phyloP scores from a whole-genome alignment of 345 rosid species.

The Acer yangbiense region DNA sequence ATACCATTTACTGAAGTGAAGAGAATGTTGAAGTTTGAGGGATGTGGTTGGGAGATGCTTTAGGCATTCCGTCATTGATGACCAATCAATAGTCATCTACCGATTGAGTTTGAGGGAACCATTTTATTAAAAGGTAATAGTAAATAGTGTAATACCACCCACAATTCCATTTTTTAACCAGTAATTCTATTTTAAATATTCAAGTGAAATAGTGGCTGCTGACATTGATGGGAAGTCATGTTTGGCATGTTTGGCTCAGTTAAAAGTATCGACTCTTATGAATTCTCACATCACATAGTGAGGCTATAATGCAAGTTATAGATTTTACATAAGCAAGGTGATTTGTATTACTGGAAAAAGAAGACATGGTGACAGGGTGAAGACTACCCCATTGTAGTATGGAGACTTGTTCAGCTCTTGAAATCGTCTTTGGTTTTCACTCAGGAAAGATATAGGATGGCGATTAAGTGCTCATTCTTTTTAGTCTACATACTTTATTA shows the following conservation, averaged over 20 bases:
- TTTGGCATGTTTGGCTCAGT: background rate
- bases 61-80: too few species aligned
- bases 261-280: background rate
- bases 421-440: background rate
- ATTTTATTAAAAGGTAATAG: background rate
- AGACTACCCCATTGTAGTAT: background rate
- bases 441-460: background rate
- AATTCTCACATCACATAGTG: background rate
- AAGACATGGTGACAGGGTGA: background rate
- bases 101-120: background rate
- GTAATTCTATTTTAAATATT: background rate
- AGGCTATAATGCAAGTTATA: background rate
- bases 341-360: background rate
- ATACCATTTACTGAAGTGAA: background rate
- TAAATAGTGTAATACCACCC: too few species aligned
- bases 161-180: background rate
- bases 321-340: background rate
- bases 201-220: background rate
- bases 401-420: background rate
- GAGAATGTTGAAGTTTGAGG: slow-evolving; percentile 1
- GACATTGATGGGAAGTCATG: background rate
- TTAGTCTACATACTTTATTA: background rate
- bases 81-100: too few species aligned
- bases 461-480: slow-evolving; percentile 1
- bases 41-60: background rate